Percentiles rank a stretch among this genome's conserved stretches.
Evolutionary conservation across 768 basidiomycete species (phyloP).

Genomic region (Amanita jacksonii): DNA sequence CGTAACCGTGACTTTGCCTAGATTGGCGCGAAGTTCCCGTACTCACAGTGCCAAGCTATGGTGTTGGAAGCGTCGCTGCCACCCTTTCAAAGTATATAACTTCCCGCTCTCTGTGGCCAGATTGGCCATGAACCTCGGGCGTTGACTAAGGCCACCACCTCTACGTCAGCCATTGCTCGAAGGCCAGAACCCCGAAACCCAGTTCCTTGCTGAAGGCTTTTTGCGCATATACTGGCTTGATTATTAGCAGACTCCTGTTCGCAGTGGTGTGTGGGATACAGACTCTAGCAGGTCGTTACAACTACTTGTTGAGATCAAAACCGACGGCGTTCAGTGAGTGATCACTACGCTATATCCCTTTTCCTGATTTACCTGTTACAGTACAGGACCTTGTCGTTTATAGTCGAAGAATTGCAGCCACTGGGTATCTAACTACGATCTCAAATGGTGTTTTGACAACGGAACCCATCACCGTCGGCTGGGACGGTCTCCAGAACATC

Average conservation of each 20-base stretch:
- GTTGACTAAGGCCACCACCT: no score
- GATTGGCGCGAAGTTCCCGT: no score
- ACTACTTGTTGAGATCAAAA: constrained; percentile 42
- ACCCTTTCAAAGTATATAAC: no score
- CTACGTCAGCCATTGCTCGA: no score
- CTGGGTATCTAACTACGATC: constrained; percentile 40
- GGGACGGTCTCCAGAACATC: constrained; percentile 37
- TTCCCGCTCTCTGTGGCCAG: no score
- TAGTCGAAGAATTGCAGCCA: constrained; percentile 35
- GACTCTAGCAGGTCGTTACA: constrained; percentile 31
- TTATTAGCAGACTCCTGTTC: background rate
- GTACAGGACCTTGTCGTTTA: constrained; percentile 30
- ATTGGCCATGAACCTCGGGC: no score
- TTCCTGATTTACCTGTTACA: background rate
- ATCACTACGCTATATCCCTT: background rate
- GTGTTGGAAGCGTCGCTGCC: no score
- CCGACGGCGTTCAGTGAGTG: constrained; percentile 35
- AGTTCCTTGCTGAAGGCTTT: no score
- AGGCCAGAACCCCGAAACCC: no score
- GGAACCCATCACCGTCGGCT: constrained; percentile 34
- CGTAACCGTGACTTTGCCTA: no score
- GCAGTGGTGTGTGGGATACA: constrained; percentile 43
- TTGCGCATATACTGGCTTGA: background rate
- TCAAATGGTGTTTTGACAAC: constrained; percentile 26
- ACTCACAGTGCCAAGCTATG: no score